phyloP scores from a whole-genome alignment of 768 basidiomycete genomes.

The Erythrobasidium yunnanense region DNA sequence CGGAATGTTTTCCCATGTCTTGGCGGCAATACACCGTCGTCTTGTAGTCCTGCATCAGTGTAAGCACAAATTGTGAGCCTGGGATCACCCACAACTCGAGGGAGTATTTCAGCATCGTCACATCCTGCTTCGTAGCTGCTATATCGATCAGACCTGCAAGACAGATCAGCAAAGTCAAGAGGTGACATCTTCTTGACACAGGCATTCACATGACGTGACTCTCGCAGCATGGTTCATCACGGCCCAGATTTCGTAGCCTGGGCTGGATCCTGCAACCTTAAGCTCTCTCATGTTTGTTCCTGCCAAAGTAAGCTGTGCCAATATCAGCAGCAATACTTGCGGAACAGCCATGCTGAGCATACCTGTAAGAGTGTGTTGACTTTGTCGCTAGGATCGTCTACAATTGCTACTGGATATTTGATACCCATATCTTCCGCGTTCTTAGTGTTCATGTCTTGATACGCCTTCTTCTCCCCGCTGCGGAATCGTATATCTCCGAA shows the following conservation, averaged over 20 bases:
- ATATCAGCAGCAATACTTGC: conserved; percentile 31
- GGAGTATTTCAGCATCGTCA: conserved; percentile 58
- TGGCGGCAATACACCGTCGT: conserved; percentile 64
- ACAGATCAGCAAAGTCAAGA: neutral
- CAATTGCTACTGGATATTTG: conserved; percentile 25
- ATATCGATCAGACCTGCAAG: conserved; percentile 65
- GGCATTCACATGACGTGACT: conserved; percentile 65
- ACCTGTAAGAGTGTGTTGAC: conserved; percentile 44
- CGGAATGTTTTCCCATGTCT: conserved; percentile 83
- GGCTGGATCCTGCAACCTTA: conserved; percentile 57
- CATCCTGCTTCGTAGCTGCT: conserved; percentile 55
- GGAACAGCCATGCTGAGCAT: neutral
- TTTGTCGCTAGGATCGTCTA: conserved; percentile 59
- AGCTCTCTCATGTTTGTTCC: conserved; percentile 49
- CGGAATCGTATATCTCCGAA: conserved; percentile 60
- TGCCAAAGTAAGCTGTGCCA: conserved; percentile 37
- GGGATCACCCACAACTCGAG: conserved; percentile 55
- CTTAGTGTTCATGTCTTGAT: no score
- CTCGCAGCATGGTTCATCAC: conserved; percentile 67
- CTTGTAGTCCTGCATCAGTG: conserved; percentile 38
- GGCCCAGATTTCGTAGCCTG: conserved; percentile 54
- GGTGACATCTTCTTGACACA: no score
- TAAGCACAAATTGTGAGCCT: neutral
- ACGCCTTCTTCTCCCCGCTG: conserved; percentile 64
- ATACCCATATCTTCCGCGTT: no score